Evolutionary conservation across 1,139 yeast species (phyloP).

Genomic region (Spathaspora jeffriesii): DNA sequence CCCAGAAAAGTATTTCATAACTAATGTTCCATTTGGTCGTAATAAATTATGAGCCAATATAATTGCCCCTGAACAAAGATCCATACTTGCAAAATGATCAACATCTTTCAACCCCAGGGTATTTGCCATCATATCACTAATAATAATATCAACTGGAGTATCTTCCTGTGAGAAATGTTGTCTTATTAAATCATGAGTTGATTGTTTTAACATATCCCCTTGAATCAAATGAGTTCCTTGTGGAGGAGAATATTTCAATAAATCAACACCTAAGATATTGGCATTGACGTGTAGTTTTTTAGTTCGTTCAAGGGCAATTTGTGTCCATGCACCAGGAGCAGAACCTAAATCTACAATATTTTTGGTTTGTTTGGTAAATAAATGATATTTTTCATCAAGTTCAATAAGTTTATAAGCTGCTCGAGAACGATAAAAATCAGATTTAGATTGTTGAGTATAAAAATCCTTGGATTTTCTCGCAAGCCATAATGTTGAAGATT

Average conservation of each 20-base stretch:
- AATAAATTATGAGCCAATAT: slow-evolving; percentile 29
- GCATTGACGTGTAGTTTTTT: slow-evolving; percentile 14
- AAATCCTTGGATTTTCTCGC: slow-evolving; percentile 65
- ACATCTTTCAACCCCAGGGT: slow-evolving; percentile 43
- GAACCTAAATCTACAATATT: slow-evolving; percentile 75
- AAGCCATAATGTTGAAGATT: slow-evolving; percentile 75
- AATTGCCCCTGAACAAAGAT: slow-evolving; percentile 41
- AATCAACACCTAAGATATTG: slow-evolving; percentile 43
- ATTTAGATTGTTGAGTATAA: slow-evolving; percentile 66
- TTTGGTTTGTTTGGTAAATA: slow-evolving; percentile 50
- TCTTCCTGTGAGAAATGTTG: slow-evolving; percentile 14
- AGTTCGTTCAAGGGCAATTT: slow-evolving; percentile 35
- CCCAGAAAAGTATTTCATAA: slow-evolving; percentile 46
- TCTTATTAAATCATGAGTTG: slow-evolving; percentile 33
- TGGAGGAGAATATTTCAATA: slow-evolving; percentile 40
- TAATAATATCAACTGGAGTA: slow-evolving; percentile 29
- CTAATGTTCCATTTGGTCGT: slow-evolving; percentile 32
- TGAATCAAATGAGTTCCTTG: slow-evolving; percentile 39
- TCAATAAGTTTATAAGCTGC: slow-evolving; percentile 89
- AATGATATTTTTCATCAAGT: slow-evolving; percentile 59
- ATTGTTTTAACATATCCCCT: slow-evolving; percentile 39
- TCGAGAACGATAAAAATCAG: slow-evolving; percentile 67
- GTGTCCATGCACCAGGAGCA: slow-evolving; percentile 55
- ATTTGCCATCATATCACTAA: slow-evolving; percentile 53
- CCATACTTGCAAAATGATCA: slow-evolving; percentile 49